Base-by-base conservation (phyloP, 2,329 filamentous ascomycete species). In the Arthrobotrys conoides region DNA sequence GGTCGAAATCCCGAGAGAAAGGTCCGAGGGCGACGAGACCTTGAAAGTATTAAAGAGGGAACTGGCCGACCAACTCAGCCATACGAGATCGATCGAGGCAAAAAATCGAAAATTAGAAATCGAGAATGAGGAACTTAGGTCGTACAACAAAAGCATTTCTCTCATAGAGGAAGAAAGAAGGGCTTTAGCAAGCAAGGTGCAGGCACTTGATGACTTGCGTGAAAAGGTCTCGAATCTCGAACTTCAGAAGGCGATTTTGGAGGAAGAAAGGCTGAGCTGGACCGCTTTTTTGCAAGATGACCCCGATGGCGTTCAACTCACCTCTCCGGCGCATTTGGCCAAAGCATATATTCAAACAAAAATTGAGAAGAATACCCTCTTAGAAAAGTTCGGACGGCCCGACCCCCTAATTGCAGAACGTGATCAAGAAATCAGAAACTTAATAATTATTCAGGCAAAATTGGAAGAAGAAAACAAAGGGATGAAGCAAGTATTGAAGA, bases 101-200 rank as follows among this genome's bases (percentile, higher is more conserved):
- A 89, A 90, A 41, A 97, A 93, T 80, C 88, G 93, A 24, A 93
- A 97, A 63, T 93, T 97, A 83, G 87, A 90, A 14, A 85, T 88
- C 0, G 95, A 99, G 83, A 86, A 99, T 41, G 93, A 92, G 81
- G 91, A 94, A 81, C 88, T 96, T 44, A 91, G 94, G 14, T 92
- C 94, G 81, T 86, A 91, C 2, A 91, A 94, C 83, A 95, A 93
- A 85, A 93, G 92, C n/a, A 91, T 97, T 0, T 93, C 97, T 83
- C 89, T 99, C 1, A 92, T 98, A 0, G 94, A 99, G 83, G 96
- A 99, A 84, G 94, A 99, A 86, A 98, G 98, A 86, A 88, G 93
- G 79, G 89, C 90, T 0, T 86, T 99, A 22, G 91, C 96, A 84
- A 90, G 91, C 36, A 93, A 90, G 82, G 84, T 99, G 0, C 90